Base-by-base conservation (phyloP, 176 grass and related monocot species). In the Bonia amplexicaulis region DNA sequence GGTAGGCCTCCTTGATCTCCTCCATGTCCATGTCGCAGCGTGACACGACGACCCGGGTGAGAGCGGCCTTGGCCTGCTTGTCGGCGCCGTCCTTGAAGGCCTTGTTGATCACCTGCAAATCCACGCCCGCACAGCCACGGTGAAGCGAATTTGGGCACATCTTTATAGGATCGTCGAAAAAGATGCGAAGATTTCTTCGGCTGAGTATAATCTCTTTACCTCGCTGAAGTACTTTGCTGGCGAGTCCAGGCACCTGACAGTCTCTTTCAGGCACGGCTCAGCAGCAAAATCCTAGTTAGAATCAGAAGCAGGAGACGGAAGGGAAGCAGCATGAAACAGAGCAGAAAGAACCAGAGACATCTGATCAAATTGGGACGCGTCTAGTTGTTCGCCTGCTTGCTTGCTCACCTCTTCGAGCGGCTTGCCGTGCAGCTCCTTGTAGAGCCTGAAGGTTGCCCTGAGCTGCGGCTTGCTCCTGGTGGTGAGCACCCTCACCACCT, bases 381-480 rank as follows among this genome's bases (percentile, higher is more conserved):
- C 15, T 20, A 8, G 52, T 10, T 20, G 10, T 4, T 17, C 1
- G 6, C 0, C 17, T 26, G 23, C 0, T 37, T 49, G n/a, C 3
- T 26, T 26, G 23, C 0, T 37, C 78, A 92, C 93, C 85, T 97
- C 84, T 35, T 90, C 84, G 10, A 92, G 88, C 10, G 81, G 69
- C 44, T 91, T 92, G 76, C 90, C 86, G 22, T 85, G 79, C 62
- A 92, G 78, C 76, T 91, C 86, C 48, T 78, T 87, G 84, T 97
- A 97, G 77, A 89, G 9, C 79, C 75, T 83, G 85, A 97, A 92
- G 73, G 90, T 89, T 9, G 80, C 88, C 57, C 68, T 57, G 66
- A 97, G 88, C 88, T 97, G 92, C 8, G 47, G 71, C 86, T 94
- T 97, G 92, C 95, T 94, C 81, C 92, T 91, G 9, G 95, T 92